phyloP scores from a whole-genome alignment of 768 basidiomycete genomes.

The Lactarius hengduanensis region DNA sequence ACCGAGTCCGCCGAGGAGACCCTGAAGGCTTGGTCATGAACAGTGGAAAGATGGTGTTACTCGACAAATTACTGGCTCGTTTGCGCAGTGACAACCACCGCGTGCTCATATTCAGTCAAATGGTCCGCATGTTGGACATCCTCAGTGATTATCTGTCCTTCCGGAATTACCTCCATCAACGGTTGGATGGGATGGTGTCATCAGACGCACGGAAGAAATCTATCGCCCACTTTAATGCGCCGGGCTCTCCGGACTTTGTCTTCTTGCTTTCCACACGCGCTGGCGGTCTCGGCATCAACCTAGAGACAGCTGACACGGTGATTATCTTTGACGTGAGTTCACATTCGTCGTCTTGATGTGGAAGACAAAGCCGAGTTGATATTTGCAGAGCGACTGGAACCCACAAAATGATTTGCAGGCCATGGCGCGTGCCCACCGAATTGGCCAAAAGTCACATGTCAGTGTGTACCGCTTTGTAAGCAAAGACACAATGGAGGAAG shows the following conservation, averaged over 20 bases:
- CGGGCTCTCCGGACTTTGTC: constrained; percentile 91
- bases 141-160: constrained; percentile 94
- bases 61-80: constrained; percentile 92
- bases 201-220: constrained; percentile 93
- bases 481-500: constrained; percentile 99
- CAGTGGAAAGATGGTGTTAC: constrained; percentile 96
- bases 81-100: constrained; percentile 92
- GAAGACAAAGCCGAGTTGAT: constrained; percentile 30
- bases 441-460: constrained; percentile 98
- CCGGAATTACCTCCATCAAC: constrained; percentile 88
- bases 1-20: constrained; percentile 71
- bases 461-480: constrained; percentile 98
- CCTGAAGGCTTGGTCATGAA: constrained; percentile 95
- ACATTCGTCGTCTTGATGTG: not conserved
- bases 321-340: constrained; percentile 93
- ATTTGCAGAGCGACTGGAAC: constrained; percentile 88
- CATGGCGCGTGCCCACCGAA: constrained; percentile 98
- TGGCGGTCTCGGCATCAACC: constrained; percentile 96
- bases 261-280: constrained; percentile 96
- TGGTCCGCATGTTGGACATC: constrained; percentile 99
- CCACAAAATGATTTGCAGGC: constrained; percentile 98
- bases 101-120: constrained; percentile 98
- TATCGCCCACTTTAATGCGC: constrained; percentile 95
- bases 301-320: constrained; percentile 98
- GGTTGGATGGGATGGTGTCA: constrained; percentile 92